phyloP scores from a whole-genome alignment of 805 yeast genomes.

The Candida succiphila region DNA sequence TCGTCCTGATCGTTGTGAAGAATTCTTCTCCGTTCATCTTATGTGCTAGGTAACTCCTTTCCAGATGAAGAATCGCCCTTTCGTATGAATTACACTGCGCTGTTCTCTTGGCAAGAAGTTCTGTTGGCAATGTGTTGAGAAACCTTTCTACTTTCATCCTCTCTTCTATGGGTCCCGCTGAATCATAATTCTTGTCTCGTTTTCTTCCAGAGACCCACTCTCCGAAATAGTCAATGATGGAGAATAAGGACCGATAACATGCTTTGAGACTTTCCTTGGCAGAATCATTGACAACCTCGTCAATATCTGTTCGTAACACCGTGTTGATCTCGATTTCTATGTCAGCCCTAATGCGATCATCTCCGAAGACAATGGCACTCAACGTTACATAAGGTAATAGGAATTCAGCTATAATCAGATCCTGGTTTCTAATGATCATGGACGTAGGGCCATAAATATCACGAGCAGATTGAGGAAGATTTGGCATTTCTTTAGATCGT shows the following conservation, averaged over 20 bases:
- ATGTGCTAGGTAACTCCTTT: constrained; percentile 49
- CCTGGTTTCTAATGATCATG: constrained; percentile 58
- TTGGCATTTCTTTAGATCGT: constrained; percentile 19
- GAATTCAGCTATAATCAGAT: constrained; percentile 57
- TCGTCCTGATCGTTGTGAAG: constrained; percentile 52
- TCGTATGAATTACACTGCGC: constrained; percentile 81
- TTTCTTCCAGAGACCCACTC: constrained; percentile 54
- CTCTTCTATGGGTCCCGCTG: constrained; percentile 12
- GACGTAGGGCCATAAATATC: constrained; percentile 55
- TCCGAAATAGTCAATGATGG: constrained; percentile 71
- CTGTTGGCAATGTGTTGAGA: constrained; percentile 50
- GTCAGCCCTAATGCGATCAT: constrained; percentile 28
- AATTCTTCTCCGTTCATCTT: constrained; percentile 26
- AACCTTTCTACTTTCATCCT: constrained; percentile 33
- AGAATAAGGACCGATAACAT: constrained; percentile 67
- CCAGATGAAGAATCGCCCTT: constrained; percentile 77
- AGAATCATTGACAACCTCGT: constrained; percentile 37
- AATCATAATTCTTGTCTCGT: constrained; percentile 14
- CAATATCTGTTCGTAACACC: constrained; percentile 41
- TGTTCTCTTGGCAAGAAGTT: constrained; percentile 65
- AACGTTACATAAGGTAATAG: constrained; percentile 70
- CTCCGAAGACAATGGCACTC: constrained; percentile 36
- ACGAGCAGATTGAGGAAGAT: constrained; percentile 20
- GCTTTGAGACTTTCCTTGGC: constrained; percentile 47
- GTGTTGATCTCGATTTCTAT: constrained; percentile 49